Evolutionary conservation across 2,329 filamentous ascomycete genomes (phyloP).

Genomic region (Ilyonectria robusta): DNA sequence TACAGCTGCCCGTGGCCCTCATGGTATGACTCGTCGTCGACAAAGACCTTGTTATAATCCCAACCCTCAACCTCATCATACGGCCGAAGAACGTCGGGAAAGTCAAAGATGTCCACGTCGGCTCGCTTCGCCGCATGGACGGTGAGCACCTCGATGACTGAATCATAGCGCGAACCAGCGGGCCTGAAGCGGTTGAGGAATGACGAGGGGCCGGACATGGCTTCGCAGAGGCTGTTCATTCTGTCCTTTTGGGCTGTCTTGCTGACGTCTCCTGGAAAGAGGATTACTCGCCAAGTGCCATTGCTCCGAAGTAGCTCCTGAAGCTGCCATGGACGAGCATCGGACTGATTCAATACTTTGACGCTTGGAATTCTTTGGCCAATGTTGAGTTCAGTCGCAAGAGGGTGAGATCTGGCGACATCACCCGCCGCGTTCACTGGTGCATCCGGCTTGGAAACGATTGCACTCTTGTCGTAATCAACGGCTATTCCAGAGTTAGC

Average conservation of each 20-base stretch:
- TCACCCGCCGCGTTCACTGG: neutral
- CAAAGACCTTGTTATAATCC: conserved; percentile 71
- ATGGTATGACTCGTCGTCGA: conserved; percentile 68
- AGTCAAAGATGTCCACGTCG: conserved; percentile 64
- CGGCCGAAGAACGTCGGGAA: conserved; percentile 61
- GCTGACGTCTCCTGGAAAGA: conserved; percentile 74
- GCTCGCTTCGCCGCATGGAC: conserved; percentile 68
- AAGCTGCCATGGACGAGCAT: conserved; percentile 70
- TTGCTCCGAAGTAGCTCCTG: conserved; percentile 69
- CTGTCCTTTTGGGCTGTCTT: conserved; percentile 51
- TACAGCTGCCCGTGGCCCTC: conserved; percentile 67
- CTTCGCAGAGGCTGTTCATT: conserved; percentile 17
- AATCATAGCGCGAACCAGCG: conserved; percentile 23
- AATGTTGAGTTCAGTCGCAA: conserved; percentile 31
- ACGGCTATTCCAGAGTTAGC: conserved; percentile 24
- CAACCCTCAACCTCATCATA: conserved; percentile 62
- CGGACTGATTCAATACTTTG: conserved; percentile 72
- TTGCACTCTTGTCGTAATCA: conserved; percentile 36
- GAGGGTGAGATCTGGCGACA: conserved; percentile 1
- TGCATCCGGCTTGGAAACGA: conserved; percentile 30
- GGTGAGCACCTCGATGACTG: conserved; percentile 71
- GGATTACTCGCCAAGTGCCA: conserved; percentile 70
- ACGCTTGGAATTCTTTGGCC: conserved; percentile 73
- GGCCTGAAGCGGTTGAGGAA: conserved; percentile 34
- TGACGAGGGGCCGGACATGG: conserved; percentile 55